Base-by-base conservation (phyloP, 73 alveolate genomes). In the Breviolum minutum region DNA sequence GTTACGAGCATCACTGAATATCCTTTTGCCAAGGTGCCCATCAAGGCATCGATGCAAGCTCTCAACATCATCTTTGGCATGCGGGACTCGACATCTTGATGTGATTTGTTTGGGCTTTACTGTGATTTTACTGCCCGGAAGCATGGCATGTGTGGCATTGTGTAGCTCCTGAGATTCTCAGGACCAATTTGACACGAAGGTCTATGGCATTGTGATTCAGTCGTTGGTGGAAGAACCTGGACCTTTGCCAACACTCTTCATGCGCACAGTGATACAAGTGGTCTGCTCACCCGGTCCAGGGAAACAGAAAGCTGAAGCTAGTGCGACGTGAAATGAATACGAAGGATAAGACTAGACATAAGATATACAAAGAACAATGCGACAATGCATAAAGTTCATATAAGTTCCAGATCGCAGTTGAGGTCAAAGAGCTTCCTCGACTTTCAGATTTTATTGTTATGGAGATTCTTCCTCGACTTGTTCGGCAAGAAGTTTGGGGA, bases 241-340 rank as follows among this genome's bases (percentile, higher is more conserved):
- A 30, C 99, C 99, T 9, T 63, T 94, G 29, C 99, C 99, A 32
- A 80, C 93, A 9, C 94, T 94, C 94, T 94, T 94, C 94, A 94
- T 94, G 99, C 99, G 99, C 85, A 94, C 99, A 0, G 99, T 94
- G 76, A 94, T 94, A 60, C 99, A 81, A 81, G 99, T 94, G 81
- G 99, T 86, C 73, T 19, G 54, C 68, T 29, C 62, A 16, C 94
- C 63, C 26, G 62, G 87, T 27, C 27, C 54, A 11, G 0, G 27
- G 86, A 77, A 73, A 73, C 54, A 26, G 54, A 22, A 48, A 73
- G 48, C 8, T 68, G 77, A 14, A 17, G n/a, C n/a, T 68, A 6
- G n/a, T 17, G n/a, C 83, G 12, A 20, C 69, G 29, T 11, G 12
- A 19, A 63, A 13, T 22, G 24, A n/a, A 81, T n/a, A 19, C 32